A percentile compares a stretch with the other conserved stretches of the same genome.
Evolutionary conservation across 306 rosid genomes (phyloP).

Genomic region (Pyrus pyrifolia): DNA sequence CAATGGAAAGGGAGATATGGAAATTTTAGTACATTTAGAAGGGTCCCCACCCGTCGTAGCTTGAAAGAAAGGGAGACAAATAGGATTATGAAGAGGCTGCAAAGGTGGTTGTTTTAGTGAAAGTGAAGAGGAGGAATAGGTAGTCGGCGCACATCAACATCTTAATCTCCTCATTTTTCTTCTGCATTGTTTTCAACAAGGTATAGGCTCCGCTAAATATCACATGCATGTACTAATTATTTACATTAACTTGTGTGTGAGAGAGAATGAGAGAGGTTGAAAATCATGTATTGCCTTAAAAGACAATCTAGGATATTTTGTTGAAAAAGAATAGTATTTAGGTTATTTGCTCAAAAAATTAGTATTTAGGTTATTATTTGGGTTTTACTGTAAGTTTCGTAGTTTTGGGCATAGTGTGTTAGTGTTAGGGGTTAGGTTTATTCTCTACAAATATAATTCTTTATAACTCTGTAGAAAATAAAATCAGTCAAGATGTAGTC

Average conservation of each 20-base stretch:
- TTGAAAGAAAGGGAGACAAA: constrained; percentile 21
- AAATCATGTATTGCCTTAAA: not conserved
- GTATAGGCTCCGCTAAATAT: not conserved
- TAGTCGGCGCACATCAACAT: constrained; percentile 16
- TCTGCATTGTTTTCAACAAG: not conserved
- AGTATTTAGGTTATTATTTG: too few relatives aligned
- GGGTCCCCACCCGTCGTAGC: constrained; percentile 11
- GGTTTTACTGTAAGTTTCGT: too few relatives aligned
- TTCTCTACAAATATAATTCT: too few relatives aligned
- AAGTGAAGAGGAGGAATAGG: constrained; percentile 9
- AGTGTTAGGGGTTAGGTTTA: too few relatives aligned
- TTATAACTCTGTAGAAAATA: too few relatives aligned
- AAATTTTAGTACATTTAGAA: not conserved
- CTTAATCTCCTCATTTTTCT: not conserved
- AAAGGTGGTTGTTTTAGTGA: constrained; percentile 25
- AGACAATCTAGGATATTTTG: too few relatives aligned
- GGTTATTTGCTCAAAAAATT: too few relatives aligned
- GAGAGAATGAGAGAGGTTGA: not conserved
- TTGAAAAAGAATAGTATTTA: too few relatives aligned
- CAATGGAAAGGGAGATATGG: not conserved
- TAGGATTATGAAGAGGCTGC: constrained; percentile 18
- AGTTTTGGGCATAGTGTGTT: too few relatives aligned
- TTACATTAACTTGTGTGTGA: not conserved
- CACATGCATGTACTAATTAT: not conserved
- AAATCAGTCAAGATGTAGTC: too few relatives aligned